phyloP scores from a whole-genome alignment of 495 filamentous ascomycete genomes.

The Schizothecium vesticola region DNA sequence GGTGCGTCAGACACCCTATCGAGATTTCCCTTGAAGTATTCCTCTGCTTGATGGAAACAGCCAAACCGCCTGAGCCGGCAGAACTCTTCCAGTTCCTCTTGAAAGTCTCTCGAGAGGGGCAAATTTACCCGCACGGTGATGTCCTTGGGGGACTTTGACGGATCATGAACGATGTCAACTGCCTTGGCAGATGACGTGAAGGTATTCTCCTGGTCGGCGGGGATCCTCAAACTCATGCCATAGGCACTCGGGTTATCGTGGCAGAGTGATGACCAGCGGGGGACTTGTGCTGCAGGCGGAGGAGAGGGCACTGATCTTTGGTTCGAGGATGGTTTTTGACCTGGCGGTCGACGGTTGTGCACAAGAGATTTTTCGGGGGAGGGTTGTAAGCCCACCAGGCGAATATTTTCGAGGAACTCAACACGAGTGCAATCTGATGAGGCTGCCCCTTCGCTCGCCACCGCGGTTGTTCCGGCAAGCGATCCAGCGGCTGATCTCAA shows the following conservation, averaged over 20 bases:
- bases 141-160: slow-evolving; percentile 13
- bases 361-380: not conserved
- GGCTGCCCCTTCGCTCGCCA: not conserved
- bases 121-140: slow-evolving; percentile 13
- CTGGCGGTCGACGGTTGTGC: not conserved
- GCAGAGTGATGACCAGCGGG: not conserved
- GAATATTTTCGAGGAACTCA: not conserved
- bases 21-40: slow-evolving; percentile 10
- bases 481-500: not conserved
- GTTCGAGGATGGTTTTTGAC: not conserved
- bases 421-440: not conserved
- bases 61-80: slow-evolving; percentile 22
- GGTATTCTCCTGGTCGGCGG: not conserved
- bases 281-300: not conserved
- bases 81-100: slow-evolving; percentile 18
- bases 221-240: not conserved
- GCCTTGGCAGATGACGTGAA: not conserved
- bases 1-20: slow-evolving; percentile 5
- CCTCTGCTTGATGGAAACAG: slow-evolving; percentile 17
- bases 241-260: not conserved
- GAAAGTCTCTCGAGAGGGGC: slow-evolving; percentile 17
- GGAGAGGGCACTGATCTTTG: not conserved
- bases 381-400: not conserved
- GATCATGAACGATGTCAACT: slow-evolving; percentile 18
- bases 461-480: not conserved